Evolutionary conservation across 2,329 filamentous ascomycete species (phyloP).

Genomic region (Phaeosphaeria sp.): DNA sequence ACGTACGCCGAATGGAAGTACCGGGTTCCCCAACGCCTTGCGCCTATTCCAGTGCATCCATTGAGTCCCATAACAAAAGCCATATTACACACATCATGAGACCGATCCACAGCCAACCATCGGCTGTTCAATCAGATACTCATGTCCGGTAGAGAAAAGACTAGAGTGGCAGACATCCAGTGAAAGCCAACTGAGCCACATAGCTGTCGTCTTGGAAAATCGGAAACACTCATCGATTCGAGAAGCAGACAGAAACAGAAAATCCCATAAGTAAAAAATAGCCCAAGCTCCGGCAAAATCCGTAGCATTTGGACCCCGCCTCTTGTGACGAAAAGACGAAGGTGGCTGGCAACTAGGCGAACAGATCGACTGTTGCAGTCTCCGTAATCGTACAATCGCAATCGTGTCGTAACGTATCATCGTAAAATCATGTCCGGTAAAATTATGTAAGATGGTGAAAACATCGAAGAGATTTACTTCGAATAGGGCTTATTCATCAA

Average conservation of each 20-base stretch:
- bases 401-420: constrained; percentile 18
- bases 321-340: constrained; percentile 1
- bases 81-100: constrained; percentile 23
- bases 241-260: constrained; percentile 7
- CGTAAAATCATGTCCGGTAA: constrained; percentile 28
- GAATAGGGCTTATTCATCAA: constrained; percentile 96
- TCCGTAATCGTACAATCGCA: constrained; percentile 26
- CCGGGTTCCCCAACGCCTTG: not conserved
- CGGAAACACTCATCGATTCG: not conserved
- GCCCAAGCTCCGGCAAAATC: not conserved
- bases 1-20: constrained; percentile 7
- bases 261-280: not conserved
- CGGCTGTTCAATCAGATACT: constrained; percentile 3
- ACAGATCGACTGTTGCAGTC: constrained; percentile 10
- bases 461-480: constrained; percentile 55
- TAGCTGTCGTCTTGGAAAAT: constrained; percentile 20
- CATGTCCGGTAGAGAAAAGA: constrained; percentile 9
- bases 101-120: constrained; percentile 5
- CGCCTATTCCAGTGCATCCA: not conserved
- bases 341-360: constrained; percentile 9
- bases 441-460: not conserved
- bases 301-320: not conserved
- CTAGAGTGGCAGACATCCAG: constrained; percentile 18
- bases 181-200: constrained; percentile 20
- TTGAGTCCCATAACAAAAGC: not conserved